A percentile compares a stretch with the other conserved stretches of the same genome.
Evolutionary conservation across 1,139 yeast species (phyloP).

Genomic region (Suhomyces terraborum): DNA sequence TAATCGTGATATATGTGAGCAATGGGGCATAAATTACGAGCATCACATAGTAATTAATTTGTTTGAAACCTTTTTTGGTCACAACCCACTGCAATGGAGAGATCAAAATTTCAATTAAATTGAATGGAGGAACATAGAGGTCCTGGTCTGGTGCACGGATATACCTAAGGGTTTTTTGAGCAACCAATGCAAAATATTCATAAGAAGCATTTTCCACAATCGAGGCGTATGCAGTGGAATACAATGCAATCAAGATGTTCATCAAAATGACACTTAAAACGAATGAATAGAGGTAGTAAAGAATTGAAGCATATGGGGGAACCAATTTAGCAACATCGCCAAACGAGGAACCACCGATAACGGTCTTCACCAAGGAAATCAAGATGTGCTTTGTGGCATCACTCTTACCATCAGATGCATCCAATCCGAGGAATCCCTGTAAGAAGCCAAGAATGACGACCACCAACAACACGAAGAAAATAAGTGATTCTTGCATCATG

Average conservation of each 20-base stretch:
- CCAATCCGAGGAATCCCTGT: constrained; percentile 85
- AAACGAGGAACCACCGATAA: constrained; percentile 73
- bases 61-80: constrained; percentile 30
- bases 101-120: constrained; percentile 63
- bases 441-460: constrained; percentile 78
- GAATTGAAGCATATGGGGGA: constrained; percentile 78
- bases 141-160: constrained; percentile 88
- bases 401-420: constrained; percentile 80
- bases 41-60: constrained; percentile 57
- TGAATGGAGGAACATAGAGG: constrained; percentile 84
- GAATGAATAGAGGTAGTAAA: constrained; percentile 77
- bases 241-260: constrained; percentile 81
- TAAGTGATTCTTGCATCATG: constrained; percentile 82
- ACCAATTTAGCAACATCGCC: constrained; percentile 70
- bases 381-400: constrained; percentile 71
- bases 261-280: constrained; percentile 71
- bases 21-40: constrained; percentile 67
- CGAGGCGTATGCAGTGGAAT: constrained; percentile 79
- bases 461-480: constrained; percentile 72
- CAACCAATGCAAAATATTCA: constrained; percentile 82
- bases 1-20: constrained; percentile 58
- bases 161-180: constrained; percentile 80
- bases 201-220: constrained; percentile 82
- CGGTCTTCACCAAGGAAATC: constrained; percentile 66
- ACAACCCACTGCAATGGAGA: constrained; percentile 36